Evolutionary conservation across 192 early-diverging fungal genomes (phyloP).

Genomic region (Podila minutissima): DNA sequence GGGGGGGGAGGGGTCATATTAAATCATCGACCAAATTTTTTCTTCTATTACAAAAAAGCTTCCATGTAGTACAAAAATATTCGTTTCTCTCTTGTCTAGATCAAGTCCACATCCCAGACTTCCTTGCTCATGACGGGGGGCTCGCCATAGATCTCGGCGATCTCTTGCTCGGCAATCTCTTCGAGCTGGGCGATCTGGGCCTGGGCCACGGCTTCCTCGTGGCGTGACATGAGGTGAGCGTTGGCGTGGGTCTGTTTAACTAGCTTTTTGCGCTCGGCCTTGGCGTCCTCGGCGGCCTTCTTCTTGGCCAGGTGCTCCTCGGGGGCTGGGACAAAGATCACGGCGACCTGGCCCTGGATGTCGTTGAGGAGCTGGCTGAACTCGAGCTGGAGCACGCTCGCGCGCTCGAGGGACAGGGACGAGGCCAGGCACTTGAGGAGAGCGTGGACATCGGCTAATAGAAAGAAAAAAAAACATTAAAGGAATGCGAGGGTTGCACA

Average conservation of each 20-base stretch:
- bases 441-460: conserved; percentile 63
- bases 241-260: conserved; percentile 37
- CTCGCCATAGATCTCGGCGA: conserved; percentile 48
- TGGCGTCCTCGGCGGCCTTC: conserved; percentile 49
- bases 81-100: conserved; percentile 6
- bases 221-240: conserved; percentile 48
- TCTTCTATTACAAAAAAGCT: not conserved
- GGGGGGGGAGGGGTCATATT: too few species aligned
- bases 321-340: conserved; percentile 63
- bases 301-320: conserved; percentile 48
- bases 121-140: conserved; percentile 42
- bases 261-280: conserved; percentile 41
- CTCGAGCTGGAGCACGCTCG: conserved; percentile 56
- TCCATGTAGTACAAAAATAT: not conserved
- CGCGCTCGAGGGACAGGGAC: conserved; percentile 57
- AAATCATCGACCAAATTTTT: not conserved
- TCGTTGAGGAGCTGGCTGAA: conserved; percentile 58
- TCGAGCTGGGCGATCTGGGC: conserved; percentile 47
- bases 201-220: conserved; percentile 42
- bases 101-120: conserved; percentile 45
- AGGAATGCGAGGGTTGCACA: conserved; percentile 32
- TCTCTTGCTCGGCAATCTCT: conserved; percentile 47
- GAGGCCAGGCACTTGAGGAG: conserved; percentile 60
- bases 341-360: conserved; percentile 45
- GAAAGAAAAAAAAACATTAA: conserved; percentile 17